Evolutionary conservation across 257 asterid species (phyloP).

Genomic region (Penstemon newberryi): DNA sequence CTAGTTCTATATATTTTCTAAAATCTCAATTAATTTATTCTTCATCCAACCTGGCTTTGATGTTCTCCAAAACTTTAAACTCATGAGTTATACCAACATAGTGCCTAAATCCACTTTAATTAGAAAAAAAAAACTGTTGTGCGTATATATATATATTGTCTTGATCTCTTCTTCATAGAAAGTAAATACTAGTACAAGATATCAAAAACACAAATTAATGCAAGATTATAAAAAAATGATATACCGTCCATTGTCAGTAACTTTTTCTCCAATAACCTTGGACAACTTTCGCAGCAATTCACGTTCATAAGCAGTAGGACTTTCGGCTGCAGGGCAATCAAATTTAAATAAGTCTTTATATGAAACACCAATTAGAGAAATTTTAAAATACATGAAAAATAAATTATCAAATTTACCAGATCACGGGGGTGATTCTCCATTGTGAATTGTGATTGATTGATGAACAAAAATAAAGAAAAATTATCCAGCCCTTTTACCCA

Average conservation of each 20-base stretch:
- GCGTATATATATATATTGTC: background rate
- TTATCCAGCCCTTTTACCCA: background rate
- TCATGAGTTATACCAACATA: background rate
- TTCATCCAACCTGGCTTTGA: too few species aligned
- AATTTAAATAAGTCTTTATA: background rate
- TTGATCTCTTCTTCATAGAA: too few species aligned
- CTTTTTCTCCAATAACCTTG: slow-evolving; percentile 20
- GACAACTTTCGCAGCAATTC: slow-evolving; percentile 35
- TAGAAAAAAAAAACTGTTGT: background rate
- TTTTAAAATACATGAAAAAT: background rate
- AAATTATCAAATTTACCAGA: slow-evolving; percentile 10
- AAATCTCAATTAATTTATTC: too few species aligned
- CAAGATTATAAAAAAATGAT: background rate
- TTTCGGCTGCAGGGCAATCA: slow-evolving; percentile 26
- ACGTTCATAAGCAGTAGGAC: slow-evolving; percentile 28
- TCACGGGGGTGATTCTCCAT: slow-evolving; percentile 29
- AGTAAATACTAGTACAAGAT: background rate
- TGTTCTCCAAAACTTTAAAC: background rate
- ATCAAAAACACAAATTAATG: background rate
- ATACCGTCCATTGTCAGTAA: slow-evolving; percentile 33
- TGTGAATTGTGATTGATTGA: background rate
- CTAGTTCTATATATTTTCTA: too few species aligned
- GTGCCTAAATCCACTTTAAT: background rate
- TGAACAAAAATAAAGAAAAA: slow-evolving; percentile 11
- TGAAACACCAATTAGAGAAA: background rate